Evolutionary conservation across 768 basidiomycete genomes (phyloP), one percentile per base, ranked within the genome.

Genomic region (Neoboletus subvelutipes): DNA sequence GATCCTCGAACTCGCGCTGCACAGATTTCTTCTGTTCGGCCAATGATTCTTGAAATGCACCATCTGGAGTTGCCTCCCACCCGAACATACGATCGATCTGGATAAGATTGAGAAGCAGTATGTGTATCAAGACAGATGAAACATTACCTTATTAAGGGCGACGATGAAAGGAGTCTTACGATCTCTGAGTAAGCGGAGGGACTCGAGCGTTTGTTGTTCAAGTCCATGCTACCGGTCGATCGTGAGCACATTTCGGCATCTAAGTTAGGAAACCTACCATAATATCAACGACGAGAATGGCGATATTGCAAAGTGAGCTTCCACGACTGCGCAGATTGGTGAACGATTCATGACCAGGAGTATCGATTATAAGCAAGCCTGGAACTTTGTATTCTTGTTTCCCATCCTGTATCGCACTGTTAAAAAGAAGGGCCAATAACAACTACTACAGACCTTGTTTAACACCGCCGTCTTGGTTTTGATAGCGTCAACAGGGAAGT

Each of bases 341-440:
- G 82, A 99, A 99, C 6, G 94, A 96, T 76, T 98, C 97, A 85
- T 99, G 97, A 54, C 97, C 97, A 54, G 97, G 97, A 2, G 97
- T 99, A 71, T 99, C 97, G 64, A 99, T 98, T 64, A 99, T 72
- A 54, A 99, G 81, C 17, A 99, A 82, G 72, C 97, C 97, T 36
- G 97, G 97, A 58, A 98, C 87, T 75, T 98, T 97, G 81, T 95
- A 98, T 64, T 98, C 92, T 75, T 90, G 87, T 41, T 73, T 72
- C 57, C 85, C 86, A 64, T 92, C 88, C 90, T 92, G 66, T 24
- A 42, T 34, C 40, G 10, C 45, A 39, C 24, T 28, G 55, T 63
- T 52, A 61, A 57, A 46, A 56, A 42, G 45, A 42, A 56, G 52
- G 31, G 13, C 51, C 5, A n/a, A 28, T 10, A 22, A 51, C 22